A percentile compares a stretch with the other conserved stretches of the same genome.
Conservation (phyloP, 2,329 filamentous ascomycete genomes). For the Scedosporium minutisporum region DNA sequence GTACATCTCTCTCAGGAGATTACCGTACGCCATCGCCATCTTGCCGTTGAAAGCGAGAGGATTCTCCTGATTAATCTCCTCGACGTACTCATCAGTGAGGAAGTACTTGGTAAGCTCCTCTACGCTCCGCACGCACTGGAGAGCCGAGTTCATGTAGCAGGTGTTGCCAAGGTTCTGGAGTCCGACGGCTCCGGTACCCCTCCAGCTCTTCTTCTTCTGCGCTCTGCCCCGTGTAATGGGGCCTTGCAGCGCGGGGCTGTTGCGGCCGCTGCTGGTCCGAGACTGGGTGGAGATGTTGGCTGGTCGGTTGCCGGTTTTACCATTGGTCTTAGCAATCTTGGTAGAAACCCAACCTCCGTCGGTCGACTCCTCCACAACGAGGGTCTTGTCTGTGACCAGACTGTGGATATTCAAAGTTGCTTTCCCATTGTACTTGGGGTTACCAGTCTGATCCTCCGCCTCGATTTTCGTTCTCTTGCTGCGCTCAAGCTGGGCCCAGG, state of each 20-base stretch:
- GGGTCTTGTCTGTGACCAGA: conserved; percentile 60
- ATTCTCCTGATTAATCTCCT: conserved; percentile 78
- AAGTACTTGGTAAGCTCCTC: conserved; percentile 94
- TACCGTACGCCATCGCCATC: conserved; percentile 76
- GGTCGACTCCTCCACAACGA: conserved; percentile 77
- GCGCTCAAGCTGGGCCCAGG: conserved; percentile 37
- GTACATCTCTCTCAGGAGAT: conserved; percentile 70
- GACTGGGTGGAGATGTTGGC: conserved; percentile 3
- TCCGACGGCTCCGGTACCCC: conserved; percentile 67
- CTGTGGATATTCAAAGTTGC: conserved; percentile 56
- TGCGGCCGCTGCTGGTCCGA: conserved; percentile 46
- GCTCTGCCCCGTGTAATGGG: conserved; percentile 62
- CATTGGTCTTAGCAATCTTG: conserved; percentile 21
- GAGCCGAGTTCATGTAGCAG: conserved; percentile 97
- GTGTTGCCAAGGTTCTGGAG: conserved; percentile 90
- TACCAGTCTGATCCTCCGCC: conserved; percentile 54
- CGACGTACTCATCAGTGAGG: conserved; percentile 60
- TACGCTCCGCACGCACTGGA: conserved; percentile 89
- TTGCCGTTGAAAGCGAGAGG: conserved; percentile 76
- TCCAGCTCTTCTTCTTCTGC: conserved; percentile 59
- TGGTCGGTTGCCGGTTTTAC: conserved; percentile 27
- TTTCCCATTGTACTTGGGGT: conserved; percentile 69
- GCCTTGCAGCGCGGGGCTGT: conserved; percentile 48
- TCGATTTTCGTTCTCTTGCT: conserved; percentile 12
- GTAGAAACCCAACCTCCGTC: conserved; percentile 42